Evolutionary conservation across 2,329 filamentous ascomycete genomes (phyloP).

Genomic region (Sarocladium brachiariae): DNA sequence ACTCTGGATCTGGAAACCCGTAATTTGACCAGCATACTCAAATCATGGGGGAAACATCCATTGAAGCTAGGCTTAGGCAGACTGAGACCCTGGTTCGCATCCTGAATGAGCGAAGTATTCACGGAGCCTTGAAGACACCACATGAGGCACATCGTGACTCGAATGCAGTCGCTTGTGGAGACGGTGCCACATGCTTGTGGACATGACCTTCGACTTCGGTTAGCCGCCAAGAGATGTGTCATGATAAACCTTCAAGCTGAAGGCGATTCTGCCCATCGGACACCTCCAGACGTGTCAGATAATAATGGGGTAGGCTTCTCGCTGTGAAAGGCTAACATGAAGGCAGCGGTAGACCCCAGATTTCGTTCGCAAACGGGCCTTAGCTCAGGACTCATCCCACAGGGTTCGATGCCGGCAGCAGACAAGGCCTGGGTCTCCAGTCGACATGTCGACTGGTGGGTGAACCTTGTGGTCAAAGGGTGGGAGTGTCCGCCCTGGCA

Average conservation of each 20-base stretch:
- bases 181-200: background rate
- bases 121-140: background rate
- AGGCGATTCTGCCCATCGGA: background rate
- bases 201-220: background rate
- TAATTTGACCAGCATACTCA: background rate
- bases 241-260: background rate
- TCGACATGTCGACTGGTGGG: too few species aligned
- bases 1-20: too few species aligned
- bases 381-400: too few species aligned
- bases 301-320: too few species aligned
- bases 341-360: too few species aligned
- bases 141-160: background rate
- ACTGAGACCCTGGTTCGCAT: background rate
- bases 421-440: too few species aligned
- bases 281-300: too few species aligned
- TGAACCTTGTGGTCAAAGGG: too few species aligned
- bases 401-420: too few species aligned
- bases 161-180: background rate
- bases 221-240: background rate
- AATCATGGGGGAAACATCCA: background rate
- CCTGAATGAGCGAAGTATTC: background rate
- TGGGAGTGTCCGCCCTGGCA: too few species aligned
- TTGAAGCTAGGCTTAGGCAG: background rate
- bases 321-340: background rate
- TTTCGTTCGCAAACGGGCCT: too few species aligned